These are phyloP conservation scores for Hebeloma cylindrosporum DNA, from an alignment of 768 basidiomycete species.

Conservation along the genomic window DNA sequence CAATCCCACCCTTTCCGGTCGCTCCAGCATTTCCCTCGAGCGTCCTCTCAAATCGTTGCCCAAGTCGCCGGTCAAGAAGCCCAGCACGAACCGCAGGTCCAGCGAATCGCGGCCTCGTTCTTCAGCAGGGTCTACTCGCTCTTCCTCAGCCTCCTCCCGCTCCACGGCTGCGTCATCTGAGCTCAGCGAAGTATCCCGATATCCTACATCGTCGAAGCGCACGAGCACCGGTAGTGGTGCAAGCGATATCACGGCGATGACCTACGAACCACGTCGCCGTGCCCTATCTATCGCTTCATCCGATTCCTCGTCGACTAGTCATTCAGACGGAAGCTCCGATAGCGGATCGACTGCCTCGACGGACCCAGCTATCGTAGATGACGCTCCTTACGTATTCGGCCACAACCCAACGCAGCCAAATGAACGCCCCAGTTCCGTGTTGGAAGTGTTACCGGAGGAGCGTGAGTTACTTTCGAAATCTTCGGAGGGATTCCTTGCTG, in stretches of 20 bases:
- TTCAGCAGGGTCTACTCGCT: slow-evolving; percentile 6
- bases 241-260: slow-evolving; percentile 14
- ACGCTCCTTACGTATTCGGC: slow-evolving; percentile 41
- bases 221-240: slow-evolving; percentile 19
- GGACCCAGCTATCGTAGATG: slow-evolving; percentile 37
- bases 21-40: slow-evolving; percentile 15
- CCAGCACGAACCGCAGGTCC: slow-evolving; percentile 7
- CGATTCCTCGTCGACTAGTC: slow-evolving; percentile 39
- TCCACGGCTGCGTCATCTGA: slow-evolving; percentile 19
- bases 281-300: slow-evolving; percentile 43
- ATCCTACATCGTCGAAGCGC: slow-evolving; percentile 17
- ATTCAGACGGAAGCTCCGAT: slow-evolving; percentile 37
- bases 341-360: slow-evolving; percentile 27
- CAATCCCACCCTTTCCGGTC: slow-evolving; percentile 20
- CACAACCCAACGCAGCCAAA: slow-evolving; percentile 39
- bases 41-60: slow-evolving; percentile 16
- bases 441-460: slow-evolving; percentile 56
- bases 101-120: slow-evolving; percentile 8
- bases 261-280: slow-evolving; percentile 30
- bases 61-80: slow-evolving; percentile 16
- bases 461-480: slow-evolving; percentile 37
- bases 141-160: not conserved
- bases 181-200: slow-evolving; percentile 13
- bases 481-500: slow-evolving; percentile 16
- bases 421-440: slow-evolving; percentile 31